phyloP scores from a whole-genome alignment of 176 grass and related monocot species.

The Neostapfia colusana region DNA sequence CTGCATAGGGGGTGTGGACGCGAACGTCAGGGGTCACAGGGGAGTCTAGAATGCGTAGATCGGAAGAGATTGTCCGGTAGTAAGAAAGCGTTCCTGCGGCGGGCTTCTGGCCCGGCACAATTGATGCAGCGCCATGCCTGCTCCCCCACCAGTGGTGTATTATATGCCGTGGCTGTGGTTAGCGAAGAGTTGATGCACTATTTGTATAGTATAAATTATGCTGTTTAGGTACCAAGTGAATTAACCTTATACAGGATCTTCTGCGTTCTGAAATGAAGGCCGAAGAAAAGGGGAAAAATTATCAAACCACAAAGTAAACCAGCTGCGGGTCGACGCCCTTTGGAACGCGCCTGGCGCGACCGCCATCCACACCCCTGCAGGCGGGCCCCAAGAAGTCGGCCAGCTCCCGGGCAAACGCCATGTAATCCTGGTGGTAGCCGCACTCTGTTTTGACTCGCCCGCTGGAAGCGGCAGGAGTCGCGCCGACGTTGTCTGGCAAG shows the following conservation, averaged over 20 bases:
- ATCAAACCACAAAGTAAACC: conserved; percentile 36
- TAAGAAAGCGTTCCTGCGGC: neutral
- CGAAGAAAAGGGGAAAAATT: no score
- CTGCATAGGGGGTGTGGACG: no score
- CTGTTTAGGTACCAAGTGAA: neutral
- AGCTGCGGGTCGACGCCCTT: conserved; percentile 30
- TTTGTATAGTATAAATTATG: neutral
- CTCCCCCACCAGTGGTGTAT: neutral
- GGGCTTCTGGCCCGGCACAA: neutral
- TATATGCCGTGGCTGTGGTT: neutral
- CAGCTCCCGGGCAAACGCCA: conserved; percentile 30
- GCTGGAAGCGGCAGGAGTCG: neutral
- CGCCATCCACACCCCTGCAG: neutral
- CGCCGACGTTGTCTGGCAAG: conserved; percentile 13
- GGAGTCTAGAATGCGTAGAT: neutral
- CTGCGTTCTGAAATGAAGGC: no score
- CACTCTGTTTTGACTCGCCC: conserved; percentile 25
- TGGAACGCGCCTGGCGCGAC: conserved; percentile 18
- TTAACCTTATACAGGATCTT: no score
- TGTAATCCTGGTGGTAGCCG: conserved; percentile 37
- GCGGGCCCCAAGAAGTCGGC: conserved; percentile 7
- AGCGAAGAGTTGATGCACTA: neutral
- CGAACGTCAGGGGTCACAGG: neutral
- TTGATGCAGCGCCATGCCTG: neutral
- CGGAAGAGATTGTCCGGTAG: no score